Conservation (phyloP, 148 eudicot genomes). For the Fagopyrum tataricum region DNA sequence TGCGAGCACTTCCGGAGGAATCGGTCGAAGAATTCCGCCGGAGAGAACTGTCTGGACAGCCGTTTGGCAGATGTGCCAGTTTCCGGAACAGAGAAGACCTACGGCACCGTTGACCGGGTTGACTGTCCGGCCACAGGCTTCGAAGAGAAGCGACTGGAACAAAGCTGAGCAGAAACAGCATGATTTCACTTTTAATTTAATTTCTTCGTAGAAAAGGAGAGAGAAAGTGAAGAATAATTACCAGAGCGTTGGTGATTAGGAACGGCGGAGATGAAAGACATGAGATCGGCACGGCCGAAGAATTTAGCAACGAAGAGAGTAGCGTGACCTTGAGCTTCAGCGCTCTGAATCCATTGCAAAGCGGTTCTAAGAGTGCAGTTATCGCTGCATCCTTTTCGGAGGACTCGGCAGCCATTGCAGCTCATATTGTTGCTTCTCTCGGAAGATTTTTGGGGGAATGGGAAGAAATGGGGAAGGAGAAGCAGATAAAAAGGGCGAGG, state of each 20-base stretch:
- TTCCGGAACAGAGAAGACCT: constrained; percentile 42
- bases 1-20: constrained; percentile 12
- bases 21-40: constrained; percentile 36
- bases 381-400: constrained; percentile 51
- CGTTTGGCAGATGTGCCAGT: constrained; percentile 50
- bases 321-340: constrained; percentile 51
- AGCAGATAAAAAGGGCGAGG: constrained; percentile 3
- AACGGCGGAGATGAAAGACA: constrained; percentile 53
- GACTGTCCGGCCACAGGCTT: constrained; percentile 63
- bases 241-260: constrained; percentile 39
- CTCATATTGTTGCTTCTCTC: constrained; percentile 31
- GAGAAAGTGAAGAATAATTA: constrained; percentile 12
- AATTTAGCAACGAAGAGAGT: constrained; percentile 62
- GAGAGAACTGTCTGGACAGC: constrained; percentile 48
- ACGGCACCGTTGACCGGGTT: constrained; percentile 61
- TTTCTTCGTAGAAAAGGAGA: not conserved
- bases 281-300: constrained; percentile 60
- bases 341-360: constrained; percentile 40
- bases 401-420: constrained; percentile 62
- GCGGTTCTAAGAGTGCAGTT: constrained; percentile 45
- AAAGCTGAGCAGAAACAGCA: constrained; percentile 24
- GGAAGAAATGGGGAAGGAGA: not conserved
- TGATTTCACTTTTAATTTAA: not conserved
- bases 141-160: constrained; percentile 49
- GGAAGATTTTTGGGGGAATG: not conserved